Evolutionary conservation across 305 asterid species (phyloP), one percentile per base, ranked within the genome.

Genomic region (Fraxinus floribunda): DNA sequence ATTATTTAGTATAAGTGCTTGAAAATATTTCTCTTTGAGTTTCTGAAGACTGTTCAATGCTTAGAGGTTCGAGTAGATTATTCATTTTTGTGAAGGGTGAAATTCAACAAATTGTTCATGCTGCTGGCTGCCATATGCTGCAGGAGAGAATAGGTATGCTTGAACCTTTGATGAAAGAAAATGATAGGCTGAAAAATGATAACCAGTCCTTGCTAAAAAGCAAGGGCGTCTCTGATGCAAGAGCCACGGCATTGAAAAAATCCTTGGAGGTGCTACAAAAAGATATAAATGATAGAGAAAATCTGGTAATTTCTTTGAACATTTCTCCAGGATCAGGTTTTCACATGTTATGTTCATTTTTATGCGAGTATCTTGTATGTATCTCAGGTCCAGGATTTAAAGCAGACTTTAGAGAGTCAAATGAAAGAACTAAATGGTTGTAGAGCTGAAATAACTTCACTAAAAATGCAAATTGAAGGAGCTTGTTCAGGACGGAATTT

Each of bases 371-470:
- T 74, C 82, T 79, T 82, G 78, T 84, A 81, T 82, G 78, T 84
- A 81, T 85, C 55, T 86, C 91, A 94, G 99, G 93, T 93, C 83
- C 98, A 91, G 86, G 91, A 86, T 84, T 84, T 93, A 90, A 97
- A 92, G 91, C 93, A 88, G 88, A 89, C 91, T 80, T 60, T 91
- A 84, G 96, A 91, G 84, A 88, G 90, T 86, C 95, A 90, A 90
- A 89, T 91, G 78, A 91, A 90, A 87, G 97, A 92, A 86, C 86
- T 97, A 85, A 95, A 94, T 92, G 97, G 89, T 77, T 93, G 97
- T 83, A 91, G 98, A 89, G 98, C 97, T 85, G 99, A 97, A 92
- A 92, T 97, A 89, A 97, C 99, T 84, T 89, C 97, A 60, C 91
- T 97, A 78, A 95, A 97, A 88, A 92, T 91, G 97, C 91, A 89